phyloP scores from a whole-genome alignment of 1,139 yeast species.

The Nadsonia commutata region DNA sequence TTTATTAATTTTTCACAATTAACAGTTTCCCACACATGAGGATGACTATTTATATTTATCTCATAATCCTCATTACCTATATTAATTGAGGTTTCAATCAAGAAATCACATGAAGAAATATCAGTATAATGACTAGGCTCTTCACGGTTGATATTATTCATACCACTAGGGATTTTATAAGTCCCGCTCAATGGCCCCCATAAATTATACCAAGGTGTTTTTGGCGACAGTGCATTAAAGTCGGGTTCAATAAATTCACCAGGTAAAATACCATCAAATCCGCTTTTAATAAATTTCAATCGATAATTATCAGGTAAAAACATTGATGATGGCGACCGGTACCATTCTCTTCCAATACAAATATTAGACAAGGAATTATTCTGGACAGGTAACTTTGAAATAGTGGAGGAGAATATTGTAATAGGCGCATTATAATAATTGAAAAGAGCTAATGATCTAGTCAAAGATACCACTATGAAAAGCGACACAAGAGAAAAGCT shows the following conservation, averaged over 20 bases:
- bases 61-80: not conserved
- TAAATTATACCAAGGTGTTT: slow-evolving; percentile 5
- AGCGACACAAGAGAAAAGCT: not conserved
- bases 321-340: slow-evolving; percentile 79
- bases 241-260: slow-evolving; percentile 55
- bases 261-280: slow-evolving; percentile 78
- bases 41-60: not conserved
- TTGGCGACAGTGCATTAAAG: not conserved
- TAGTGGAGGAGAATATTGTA: slow-evolving; percentile 15
- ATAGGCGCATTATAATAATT: slow-evolving; percentile 25
- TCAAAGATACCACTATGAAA: slow-evolving; percentile 12
- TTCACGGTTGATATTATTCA: slow-evolving; percentile 57
- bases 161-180: slow-evolving; percentile 38
- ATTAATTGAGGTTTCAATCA: slow-evolving; percentile 17
- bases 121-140: slow-evolving; percentile 17
- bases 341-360: slow-evolving; percentile 92
- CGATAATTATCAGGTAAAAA: slow-evolving; percentile 51
- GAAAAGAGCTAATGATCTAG: slow-evolving; percentile 21
- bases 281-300: slow-evolving; percentile 53
- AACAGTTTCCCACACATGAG: not conserved
- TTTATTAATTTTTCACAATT: not conserved
- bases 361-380: slow-evolving; percentile 37
- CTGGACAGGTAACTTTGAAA: slow-evolving; percentile 9
- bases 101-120: slow-evolving; percentile 20
- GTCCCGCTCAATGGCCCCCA: slow-evolving; percentile 20